Base-by-base conservation (phyloP, 2,329 filamentous ascomycete genomes). In the Verruconis gallopava region DNA sequence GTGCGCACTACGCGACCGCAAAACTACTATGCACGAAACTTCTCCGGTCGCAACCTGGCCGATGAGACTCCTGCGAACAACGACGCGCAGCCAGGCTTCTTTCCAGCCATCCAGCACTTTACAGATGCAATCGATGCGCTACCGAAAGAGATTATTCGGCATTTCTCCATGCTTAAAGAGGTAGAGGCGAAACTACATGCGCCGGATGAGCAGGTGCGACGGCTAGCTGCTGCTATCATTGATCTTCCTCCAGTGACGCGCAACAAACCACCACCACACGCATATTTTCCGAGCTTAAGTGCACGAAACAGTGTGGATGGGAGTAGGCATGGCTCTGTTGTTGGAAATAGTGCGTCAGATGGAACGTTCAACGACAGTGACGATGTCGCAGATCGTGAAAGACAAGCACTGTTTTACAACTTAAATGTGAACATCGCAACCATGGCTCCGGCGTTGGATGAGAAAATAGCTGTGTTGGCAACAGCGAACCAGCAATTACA, bases 141-240 rank as follows among this genome's bases (percentile, higher is more conserved):
- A 19, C 91, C 91, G 3, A 88, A 88, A 60, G 91, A 98, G 65
- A 84, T 95, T 39, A 85, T 94, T 52, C 80, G 86, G 56, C 89
- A 98, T 61, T 94, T 94, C 53, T 95, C 89, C 22, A 73, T 96
- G 44, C 71, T 98, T 51, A 95, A 95, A 61, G 91, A 98, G 65
- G 91, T 96, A 37, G 91, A 98, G 66, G 89, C 89, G 48, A 98
- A 98, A 65, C 83, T 93, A 49, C 91, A 88, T 62, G 79, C 78
- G 19, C 82, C 91, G 4, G 85, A 94, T 59, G 81, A 91, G 52
- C 74, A 80, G 54, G 72, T 98, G 45, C 79, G 81, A 55, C 73
- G 81, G 55, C 71, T 93, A 47, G 75, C 93, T 52, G 71, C 79
- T 47, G 71, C 71, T 41, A 76, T 82, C 32, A 59, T 64, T 44